Base-by-base conservation (phyloP, 768 basidiomycete genomes). In the Xerocomus potaroensis region DNA sequence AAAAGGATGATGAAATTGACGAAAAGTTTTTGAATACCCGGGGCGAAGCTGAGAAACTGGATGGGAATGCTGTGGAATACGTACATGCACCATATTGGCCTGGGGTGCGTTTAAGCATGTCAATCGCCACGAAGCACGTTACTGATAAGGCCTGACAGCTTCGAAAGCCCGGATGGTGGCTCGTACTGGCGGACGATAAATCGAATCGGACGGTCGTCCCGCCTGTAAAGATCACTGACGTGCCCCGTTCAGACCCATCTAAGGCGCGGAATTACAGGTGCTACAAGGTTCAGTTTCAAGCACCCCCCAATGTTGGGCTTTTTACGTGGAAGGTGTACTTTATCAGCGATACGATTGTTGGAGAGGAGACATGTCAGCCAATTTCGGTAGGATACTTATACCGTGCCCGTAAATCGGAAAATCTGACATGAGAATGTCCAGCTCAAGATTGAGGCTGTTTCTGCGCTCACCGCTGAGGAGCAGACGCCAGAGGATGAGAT, bases 1-100 rank as follows among this genome's bases (percentile, higher is more conserved):
- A 70, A 34, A 62, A 55, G 42, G 77, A 82, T 41, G 80, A 80
- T 26, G 78, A 80, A 50, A 78, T 77, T 48, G 86, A 91, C 41
- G 76, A 84, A 38, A 75, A 80, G 50, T 90, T 93, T 67, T 71
- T 94, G 37, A 69, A 66, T 16, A 75, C 77, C 26, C 73, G 80
- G 18, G 74, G 74, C 26, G 83, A 86, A 4, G 72, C 76, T 0
- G 89, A 90, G 55, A 81, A 84, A 41, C 52, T 81, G 0, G 65
- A 71, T n/a, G 69, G 69, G 22, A 60, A 59, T n/a, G 54, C 69
- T 9, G 70, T 70, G 42, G 80, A 76, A 22, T 81, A 71, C 48
- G 92, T 87, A n/a, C 94, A 99, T 62, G 90, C 94, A 7, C 95
- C 95, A 5, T 77, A 79, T 59, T 98, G 92, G 92, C 92, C 95